Percentiles rank a stretch among this genome's conserved stretches.
These are phyloP conservation scores for Geotrichum aggregatum DNA, from an alignment of 1,139 yeast species.

Conservation along the genomic window DNA sequence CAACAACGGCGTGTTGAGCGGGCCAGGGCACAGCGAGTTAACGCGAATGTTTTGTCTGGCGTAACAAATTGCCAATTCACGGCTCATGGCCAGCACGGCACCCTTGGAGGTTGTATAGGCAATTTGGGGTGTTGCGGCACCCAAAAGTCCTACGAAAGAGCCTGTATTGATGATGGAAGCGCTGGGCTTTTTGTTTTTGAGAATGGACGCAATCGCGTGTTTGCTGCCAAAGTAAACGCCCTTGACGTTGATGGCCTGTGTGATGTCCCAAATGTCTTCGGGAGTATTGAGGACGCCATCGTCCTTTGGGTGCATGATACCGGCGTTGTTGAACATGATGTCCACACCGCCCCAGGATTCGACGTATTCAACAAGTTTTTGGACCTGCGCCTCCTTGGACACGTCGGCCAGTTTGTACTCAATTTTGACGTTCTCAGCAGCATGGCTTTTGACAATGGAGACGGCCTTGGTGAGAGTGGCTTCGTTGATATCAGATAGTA, in stretches of 20 bases:
- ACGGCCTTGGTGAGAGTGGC: constrained; percentile 35
- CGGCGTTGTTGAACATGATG: constrained; percentile 67
- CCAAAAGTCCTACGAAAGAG: constrained; percentile 56
- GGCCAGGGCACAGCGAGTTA: constrained; percentile 67
- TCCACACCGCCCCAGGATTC: constrained; percentile 54
- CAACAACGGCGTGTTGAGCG: constrained; percentile 53
- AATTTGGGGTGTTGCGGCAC: constrained; percentile 39
- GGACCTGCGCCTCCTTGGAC: constrained; percentile 38
- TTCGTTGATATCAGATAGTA: constrained; percentile 55
- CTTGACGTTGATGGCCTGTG: constrained; percentile 52
- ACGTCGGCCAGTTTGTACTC: constrained; percentile 36
- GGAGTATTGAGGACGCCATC: constrained; percentile 43
- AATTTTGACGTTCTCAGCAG: constrained; percentile 29
- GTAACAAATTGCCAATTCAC: constrained; percentile 63
- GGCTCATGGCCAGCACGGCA: constrained; percentile 45
- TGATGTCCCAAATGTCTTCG: constrained; percentile 47
- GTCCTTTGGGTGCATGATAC: constrained; percentile 70
- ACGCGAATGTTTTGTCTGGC: constrained; percentile 66
- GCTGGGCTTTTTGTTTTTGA: constrained; percentile 44
- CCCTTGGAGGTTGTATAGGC: constrained; percentile 44
- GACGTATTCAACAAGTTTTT: constrained; percentile 37
- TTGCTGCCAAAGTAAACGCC: constrained; percentile 59
- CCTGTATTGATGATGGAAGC: constrained; percentile 62
- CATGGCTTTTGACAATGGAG: constrained; percentile 29
- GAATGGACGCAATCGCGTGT: constrained; percentile 49